Conservation (phyloP, 371 early-diverging fungal genomes). For the Circinella umbellata region DNA sequence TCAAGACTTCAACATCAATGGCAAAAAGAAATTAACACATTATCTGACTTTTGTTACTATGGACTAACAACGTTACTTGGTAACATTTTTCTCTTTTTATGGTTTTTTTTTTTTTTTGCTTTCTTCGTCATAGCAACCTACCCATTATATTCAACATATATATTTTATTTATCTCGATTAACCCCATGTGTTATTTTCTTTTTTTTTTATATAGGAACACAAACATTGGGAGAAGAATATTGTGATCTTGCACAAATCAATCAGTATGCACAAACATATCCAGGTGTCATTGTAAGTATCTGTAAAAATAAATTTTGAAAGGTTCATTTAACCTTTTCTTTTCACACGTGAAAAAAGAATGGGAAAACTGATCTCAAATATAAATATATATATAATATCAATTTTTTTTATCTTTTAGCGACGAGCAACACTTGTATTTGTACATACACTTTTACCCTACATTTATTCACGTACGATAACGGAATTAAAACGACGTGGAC, state of each 20-base stretch:
- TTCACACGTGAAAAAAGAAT: too few species aligned
- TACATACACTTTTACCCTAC: slow-evolving; percentile 64
- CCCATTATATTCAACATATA: too few species aligned
- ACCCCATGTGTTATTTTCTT: too few species aligned
- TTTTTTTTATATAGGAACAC: slow-evolving; percentile 56
- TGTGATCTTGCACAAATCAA: slow-evolving; percentile 83
- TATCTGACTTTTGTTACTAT: slow-evolving; percentile 73
- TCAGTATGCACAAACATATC: slow-evolving; percentile 48
- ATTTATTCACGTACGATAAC: slow-evolving; percentile 54
- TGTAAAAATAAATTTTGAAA: too few species aligned
- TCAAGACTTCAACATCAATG: slow-evolving; percentile 72
- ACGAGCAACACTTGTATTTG: slow-evolving; percentile 56
- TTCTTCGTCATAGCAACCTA: too few species aligned
- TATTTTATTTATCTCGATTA: too few species aligned
- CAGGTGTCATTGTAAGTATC: slow-evolving; percentile 52
- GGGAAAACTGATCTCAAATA: too few species aligned
- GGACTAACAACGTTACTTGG: slow-evolving; percentile 73
- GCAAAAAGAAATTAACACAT: slow-evolving; percentile 66
- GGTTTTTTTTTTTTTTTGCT: too few species aligned
- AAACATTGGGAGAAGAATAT: slow-evolving; percentile 94
- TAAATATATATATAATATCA: neutral
- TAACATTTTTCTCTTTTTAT: slow-evolving; percentile 11
- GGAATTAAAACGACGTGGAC: slow-evolving; percentile 51
- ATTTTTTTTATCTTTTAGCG: slow-evolving; percentile 35
- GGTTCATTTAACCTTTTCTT: too few species aligned